Base-by-base conservation (phyloP, 495 filamentous ascomycete genomes). In the Neurospora pannonica region DNA sequence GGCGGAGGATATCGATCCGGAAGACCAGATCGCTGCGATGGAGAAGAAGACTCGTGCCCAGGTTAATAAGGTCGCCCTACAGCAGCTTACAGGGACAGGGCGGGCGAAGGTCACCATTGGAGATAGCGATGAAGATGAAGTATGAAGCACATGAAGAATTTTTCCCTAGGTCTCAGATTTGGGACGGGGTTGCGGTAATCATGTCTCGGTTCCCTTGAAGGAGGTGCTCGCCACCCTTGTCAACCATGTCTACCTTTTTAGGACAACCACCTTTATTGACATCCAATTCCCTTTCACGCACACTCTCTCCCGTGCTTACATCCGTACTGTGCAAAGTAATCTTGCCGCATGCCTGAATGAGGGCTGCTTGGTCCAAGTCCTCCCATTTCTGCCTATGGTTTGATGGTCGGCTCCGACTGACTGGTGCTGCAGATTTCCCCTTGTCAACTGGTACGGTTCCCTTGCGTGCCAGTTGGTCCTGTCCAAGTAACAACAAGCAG, bases 21-120 rank as follows among this genome's bases (percentile, higher is more conserved):
- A 99, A 85, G 93, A 94, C 81, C 94, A 97, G 84, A 95, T 99
- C 78, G 90, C 92, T 82, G 93, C 92, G 82, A 97, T 99, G 92
- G 93, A 95, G 82, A 91, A 93, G 87, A 99, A 97, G 87, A 92
- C 94, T 78, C 91, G 92, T 69, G 89, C 90, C 71, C 94, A 98
- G 85, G 87, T 90, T 77, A 92, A 94, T 85, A 94, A 92, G 83
- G 90, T 98, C 78, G 92, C 93, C 78, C 83, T 97, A 81, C 94
- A 95, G 83, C 90, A 92, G 81, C 90, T 98, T 78, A 94, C 91
- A 75, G 92, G 92, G 80, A 85, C 85, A 75, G 92, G 92, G 75
- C 92, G 94, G 77, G 97, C 91, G 83, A 97, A 94, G 84, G 93
- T 98, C 83, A 93, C 88, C 83, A 90, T 96, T 85, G 92, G 86